Evolutionary conservation across 805 yeast species (phyloP).

Genomic region (Saccharomycopsis fibuligera): DNA sequence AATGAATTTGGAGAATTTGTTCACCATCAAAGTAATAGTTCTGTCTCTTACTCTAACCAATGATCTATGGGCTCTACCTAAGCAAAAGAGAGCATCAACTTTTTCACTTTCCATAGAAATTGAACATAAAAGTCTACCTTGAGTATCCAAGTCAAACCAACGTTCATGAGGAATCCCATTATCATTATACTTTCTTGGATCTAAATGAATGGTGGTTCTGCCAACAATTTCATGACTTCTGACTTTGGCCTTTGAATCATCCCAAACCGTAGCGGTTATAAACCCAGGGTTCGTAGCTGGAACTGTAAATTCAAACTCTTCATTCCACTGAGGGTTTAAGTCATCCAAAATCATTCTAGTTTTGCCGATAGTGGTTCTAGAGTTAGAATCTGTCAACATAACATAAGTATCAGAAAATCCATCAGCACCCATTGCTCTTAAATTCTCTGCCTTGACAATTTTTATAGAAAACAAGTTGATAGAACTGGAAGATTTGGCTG

Average conservation of each 20-base stretch:
- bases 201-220: conserved; percentile 50
- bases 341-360: conserved; percentile 60
- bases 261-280: conserved; percentile 65
- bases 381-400: conserved; percentile 51
- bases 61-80: conserved; percentile 69
- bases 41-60: conserved; percentile 60
- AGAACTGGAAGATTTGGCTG: conserved; percentile 25
- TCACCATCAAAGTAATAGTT: conserved; percentile 62
- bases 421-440: conserved; percentile 41
- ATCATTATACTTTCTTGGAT: conserved; percentile 55
- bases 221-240: conserved; percentile 61
- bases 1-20: conserved; percentile 62
- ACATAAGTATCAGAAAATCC: conserved; percentile 53
- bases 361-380: conserved; percentile 52
- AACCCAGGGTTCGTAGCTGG: conserved; percentile 38
- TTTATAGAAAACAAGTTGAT: conserved; percentile 59
- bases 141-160: conserved; percentile 53
- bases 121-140: conserved; percentile 61
- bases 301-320: conserved; percentile 59
- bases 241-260: conserved; percentile 38
- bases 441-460: conserved; percentile 55
- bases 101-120: conserved; percentile 75
- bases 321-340: conserved; percentile 78
- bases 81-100: conserved; percentile 71
- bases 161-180: conserved; percentile 63